Evolutionary conservation across 2,329 filamentous ascomycete species (phyloP).

Genomic region (Ascochyta lentis): DNA sequence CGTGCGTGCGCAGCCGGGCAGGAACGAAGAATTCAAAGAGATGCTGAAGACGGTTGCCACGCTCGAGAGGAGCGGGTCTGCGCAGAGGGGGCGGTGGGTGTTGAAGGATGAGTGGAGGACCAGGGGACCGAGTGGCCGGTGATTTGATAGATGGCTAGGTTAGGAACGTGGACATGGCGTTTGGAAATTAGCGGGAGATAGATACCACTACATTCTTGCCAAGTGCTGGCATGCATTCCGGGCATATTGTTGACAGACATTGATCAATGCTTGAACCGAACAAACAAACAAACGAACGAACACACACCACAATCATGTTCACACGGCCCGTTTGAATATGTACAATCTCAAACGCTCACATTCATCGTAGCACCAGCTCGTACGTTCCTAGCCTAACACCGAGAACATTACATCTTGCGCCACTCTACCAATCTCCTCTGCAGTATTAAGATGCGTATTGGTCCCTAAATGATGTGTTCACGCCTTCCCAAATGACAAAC

Average conservation of each 20-base stretch:
- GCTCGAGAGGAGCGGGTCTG: constrained; percentile 63
- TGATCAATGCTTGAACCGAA: background rate
- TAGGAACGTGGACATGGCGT: background rate
- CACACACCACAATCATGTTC: background rate
- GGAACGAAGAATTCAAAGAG: constrained; percentile 76
- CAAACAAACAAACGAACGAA: background rate
- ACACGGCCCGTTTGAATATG: background rate
- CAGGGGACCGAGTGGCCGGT: constrained; percentile 3
- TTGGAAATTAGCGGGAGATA: constrained; percentile 9
- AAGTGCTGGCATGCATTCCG: constrained; percentile 26
- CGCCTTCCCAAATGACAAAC: background rate
- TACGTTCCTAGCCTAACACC: constrained; percentile 13
- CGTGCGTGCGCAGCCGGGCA: constrained; percentile 72
- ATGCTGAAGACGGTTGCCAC: constrained; percentile 79
- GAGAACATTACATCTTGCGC: constrained; percentile 15
- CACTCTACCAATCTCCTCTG: constrained; percentile 10
- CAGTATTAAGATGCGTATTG: constrained; percentile 21
- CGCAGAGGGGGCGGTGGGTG: constrained; percentile 62
- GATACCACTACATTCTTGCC: constrained; percentile 24
- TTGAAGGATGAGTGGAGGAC: constrained; percentile 61
- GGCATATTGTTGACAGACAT: background rate
- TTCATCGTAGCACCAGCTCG: background rate
- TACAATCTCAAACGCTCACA: constrained; percentile 2
- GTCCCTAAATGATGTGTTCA: constrained; percentile 5
- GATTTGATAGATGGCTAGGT: background rate